Evolutionary conservation across 2,329 filamentous ascomycete species (phyloP), one percentile per base, ranked within the genome.

Genomic region (Lomentospora prolificans): DNA sequence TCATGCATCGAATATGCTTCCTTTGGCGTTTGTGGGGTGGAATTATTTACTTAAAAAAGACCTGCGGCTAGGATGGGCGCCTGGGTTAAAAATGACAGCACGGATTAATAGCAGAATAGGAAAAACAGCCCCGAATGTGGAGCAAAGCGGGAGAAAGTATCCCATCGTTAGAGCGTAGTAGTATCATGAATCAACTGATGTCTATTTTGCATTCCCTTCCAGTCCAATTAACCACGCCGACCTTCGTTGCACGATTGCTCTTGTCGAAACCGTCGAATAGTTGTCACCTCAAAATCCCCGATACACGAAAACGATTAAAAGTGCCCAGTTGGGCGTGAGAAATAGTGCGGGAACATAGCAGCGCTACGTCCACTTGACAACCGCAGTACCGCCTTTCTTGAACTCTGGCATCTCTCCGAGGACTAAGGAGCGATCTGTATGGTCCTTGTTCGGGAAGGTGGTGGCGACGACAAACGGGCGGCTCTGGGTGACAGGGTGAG

Each of bases 381-480:
- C 77, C 1, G 80, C 82, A 0, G 79, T 84, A 19, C 82, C 83
- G 10, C 83, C 82, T 66, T 78, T 79, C 72, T 81, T 86, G 64
- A 86, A 85, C 65, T 86, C 83, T 25, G 75, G 60, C 69, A 85
- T 75, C 22, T 86, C 81, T 4, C 80, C 79, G 27, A 86, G 66
- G 1, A 78, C 74, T 53, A 80, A 63, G 7, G 66, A 69, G 68
- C 84, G 85, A 64, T 94, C 87, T 2, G 78, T 84, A 60, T 92
- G 80, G 55, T 92, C 86, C 71, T 89, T 90, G 64, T 82, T 89
- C 3, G 89, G 89, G 69, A 94, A 94, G 0, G 88, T 92, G 0
- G 89, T 94, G 60, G 86, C 87, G 46, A 95, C 73, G 2, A 89
- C 85, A 76, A 86, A 94, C 3, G 76, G 63, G n/a, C 88, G 78